Conservation (phyloP, 1,284 basidiomycete genomes). For the Trichosporon inkin region DNA sequence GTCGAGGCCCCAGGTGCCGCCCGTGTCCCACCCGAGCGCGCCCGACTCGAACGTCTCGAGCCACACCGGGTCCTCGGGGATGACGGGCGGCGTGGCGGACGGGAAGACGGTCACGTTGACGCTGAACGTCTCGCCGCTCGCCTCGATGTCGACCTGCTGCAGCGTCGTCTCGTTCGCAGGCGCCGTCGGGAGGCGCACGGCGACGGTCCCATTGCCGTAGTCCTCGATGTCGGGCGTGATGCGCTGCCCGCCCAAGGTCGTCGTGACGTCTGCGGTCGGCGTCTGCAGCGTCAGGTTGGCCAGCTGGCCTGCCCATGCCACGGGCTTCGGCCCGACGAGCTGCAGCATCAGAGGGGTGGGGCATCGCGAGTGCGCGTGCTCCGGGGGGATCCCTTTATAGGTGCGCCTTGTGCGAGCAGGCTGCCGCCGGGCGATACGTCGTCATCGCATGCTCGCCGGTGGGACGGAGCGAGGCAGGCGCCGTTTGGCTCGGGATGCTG, state of each 20-base stretch:
- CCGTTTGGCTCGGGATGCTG: too few species aligned
- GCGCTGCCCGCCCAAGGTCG: neutral
- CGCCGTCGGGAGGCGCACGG: neutral
- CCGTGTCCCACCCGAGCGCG: neutral
- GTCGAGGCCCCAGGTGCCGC: neutral
- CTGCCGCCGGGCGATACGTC: too few species aligned
- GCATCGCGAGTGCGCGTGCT: too few species aligned
- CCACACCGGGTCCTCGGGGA: conserved; percentile 9
- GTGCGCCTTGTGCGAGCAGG: too few species aligned
- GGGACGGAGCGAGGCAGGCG: too few species aligned
- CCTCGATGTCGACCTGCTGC: neutral
- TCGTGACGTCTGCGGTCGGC: neutral
- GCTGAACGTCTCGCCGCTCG: neutral
- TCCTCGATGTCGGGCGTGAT: neutral
- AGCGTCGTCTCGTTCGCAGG: neutral
- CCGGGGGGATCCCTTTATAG: too few species aligned
- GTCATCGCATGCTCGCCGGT: too few species aligned
- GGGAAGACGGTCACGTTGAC: conserved; percentile 11
- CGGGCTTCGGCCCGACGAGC: neutral
- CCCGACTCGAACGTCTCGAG: conserved; percentile 9
- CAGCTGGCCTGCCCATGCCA: conserved; percentile 1
- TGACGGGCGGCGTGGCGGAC: neutral
- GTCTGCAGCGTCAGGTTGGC: neutral
- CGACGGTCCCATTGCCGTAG: neutral
- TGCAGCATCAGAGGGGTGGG: neutral